phyloP scores from a whole-genome alignment of 208 protist species.

The Phytomonas sp. region DNA sequence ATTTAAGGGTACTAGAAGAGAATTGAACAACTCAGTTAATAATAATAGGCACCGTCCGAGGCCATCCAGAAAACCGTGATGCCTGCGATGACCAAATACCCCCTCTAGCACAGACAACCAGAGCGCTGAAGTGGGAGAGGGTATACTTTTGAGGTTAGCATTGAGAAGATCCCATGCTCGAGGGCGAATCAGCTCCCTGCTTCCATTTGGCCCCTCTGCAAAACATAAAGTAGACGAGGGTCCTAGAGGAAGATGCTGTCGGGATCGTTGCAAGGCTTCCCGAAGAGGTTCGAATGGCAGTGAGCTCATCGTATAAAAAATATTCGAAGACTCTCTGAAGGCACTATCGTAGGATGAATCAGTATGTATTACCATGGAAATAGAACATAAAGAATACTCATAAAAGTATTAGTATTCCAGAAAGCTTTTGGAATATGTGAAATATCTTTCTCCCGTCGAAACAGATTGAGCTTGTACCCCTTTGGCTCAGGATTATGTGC shows the following conservation, averaged over 20 bases:
- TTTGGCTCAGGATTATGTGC: background rate
- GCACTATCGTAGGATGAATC: background rate
- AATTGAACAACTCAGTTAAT: background rate
- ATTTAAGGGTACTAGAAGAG: background rate
- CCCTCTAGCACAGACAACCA: background rate
- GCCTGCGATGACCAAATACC: background rate
- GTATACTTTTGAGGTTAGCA: background rate
- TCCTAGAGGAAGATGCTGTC: background rate
- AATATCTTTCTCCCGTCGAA: background rate
- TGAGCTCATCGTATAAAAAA: background rate
- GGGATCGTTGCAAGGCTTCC: background rate
- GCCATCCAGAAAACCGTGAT: background rate
- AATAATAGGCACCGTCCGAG: background rate
- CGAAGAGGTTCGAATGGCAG: background rate
- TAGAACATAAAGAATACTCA: background rate
- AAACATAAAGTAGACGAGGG: background rate
- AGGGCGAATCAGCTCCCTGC: background rate
- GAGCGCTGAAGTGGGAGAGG: background rate
- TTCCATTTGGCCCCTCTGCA: background rate
- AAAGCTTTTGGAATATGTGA: background rate
- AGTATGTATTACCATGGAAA: background rate
- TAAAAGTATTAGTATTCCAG: background rate
- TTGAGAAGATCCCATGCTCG: background rate
- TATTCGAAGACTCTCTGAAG: background rate
- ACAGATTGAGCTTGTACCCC: background rate